These are phyloP conservation scores for Aristolochia fimbriata DNA, from an alignment of 164 flowering plant species.

Conservation along the genomic window DNA sequence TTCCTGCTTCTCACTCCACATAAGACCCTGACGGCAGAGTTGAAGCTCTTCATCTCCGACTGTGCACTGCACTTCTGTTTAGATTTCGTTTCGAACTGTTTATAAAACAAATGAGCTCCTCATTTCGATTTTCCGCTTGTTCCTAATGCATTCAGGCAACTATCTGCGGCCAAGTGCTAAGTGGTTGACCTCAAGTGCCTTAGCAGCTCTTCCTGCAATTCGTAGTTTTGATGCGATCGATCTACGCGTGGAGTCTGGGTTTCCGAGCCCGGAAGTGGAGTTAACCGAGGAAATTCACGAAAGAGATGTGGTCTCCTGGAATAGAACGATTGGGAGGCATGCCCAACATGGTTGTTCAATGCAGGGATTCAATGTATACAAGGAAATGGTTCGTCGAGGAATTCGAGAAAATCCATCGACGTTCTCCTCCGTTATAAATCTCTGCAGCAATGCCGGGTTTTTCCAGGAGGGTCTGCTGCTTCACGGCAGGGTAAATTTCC, in stretches of 20 bases:
- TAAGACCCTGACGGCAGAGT: too few relatives aligned
- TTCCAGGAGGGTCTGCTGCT: constrained; percentile 31
- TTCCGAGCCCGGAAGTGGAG: constrained; percentile 23
- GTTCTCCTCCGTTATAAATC: constrained; percentile 42
- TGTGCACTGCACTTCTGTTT: too few relatives aligned
- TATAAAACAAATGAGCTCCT: too few relatives aligned
- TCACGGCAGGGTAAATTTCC: constrained; percentile 42
- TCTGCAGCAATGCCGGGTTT: constrained; percentile 24
- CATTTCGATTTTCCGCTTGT: too few relatives aligned
- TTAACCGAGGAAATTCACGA: constrained; percentile 48
- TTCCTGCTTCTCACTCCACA: too few relatives aligned
- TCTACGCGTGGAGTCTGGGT: constrained; percentile 28
- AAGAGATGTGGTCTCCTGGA: constrained; percentile 47
- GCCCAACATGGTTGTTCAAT: constrained; percentile 24
- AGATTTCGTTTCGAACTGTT: too few relatives aligned
- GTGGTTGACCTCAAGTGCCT: too few relatives aligned
- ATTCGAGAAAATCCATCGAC: constrained; percentile 44
- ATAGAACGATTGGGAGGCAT: constrained; percentile 44
- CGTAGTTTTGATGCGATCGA: constrained; percentile 12
- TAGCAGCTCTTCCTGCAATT: not conserved
- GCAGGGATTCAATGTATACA: constrained; percentile 28
- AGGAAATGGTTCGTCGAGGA: constrained; percentile 42
- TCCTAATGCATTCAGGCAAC: too few relatives aligned
- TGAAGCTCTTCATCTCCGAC: too few relatives aligned
- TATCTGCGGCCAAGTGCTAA: too few relatives aligned